A percentile compares a stretch with the other conserved stretches of the same genome.
phyloP scores from a whole-genome alignment of 2,329 filamentous ascomycete species.

The Aspergillus awamori region DNA sequence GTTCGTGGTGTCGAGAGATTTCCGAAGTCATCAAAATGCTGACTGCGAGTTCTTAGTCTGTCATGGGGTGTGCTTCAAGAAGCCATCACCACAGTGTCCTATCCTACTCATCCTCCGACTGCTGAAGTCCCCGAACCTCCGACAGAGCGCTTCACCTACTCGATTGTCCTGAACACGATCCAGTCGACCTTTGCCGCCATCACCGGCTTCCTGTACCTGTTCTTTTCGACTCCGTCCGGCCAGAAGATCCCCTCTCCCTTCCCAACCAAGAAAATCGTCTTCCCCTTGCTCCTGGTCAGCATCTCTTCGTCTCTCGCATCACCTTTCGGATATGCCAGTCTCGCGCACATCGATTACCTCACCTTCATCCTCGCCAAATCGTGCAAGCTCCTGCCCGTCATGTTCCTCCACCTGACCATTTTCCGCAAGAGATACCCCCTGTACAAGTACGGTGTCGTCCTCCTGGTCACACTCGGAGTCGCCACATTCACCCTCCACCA shows the following conservation, averaged over 20 bases:
- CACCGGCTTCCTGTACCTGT: constrained; percentile 80
- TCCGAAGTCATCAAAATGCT: neutral
- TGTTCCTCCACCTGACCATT: constrained; percentile 91
- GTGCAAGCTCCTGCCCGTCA: constrained; percentile 98
- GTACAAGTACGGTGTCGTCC: constrained; percentile 95
- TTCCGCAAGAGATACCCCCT: constrained; percentile 88
- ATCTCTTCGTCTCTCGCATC: constrained; percentile 85
- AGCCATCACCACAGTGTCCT: constrained; percentile 90
- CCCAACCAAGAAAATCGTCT: constrained; percentile 72
- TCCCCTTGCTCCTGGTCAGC: constrained; percentile 80
- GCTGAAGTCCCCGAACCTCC: constrained; percentile 40
- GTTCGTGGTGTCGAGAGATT: neutral
- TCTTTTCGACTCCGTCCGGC: constrained; percentile 61
- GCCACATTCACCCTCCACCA: constrained; percentile 92
- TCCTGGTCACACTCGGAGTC: constrained; percentile 86
- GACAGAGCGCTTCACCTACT: constrained; percentile 81
- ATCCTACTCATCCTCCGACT: constrained; percentile 64
- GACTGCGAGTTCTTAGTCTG: constrained; percentile 58
- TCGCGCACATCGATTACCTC: constrained; percentile 95
- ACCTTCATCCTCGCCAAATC: constrained; percentile 97
- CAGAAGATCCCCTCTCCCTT: constrained; percentile 63
- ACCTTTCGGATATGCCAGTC: constrained; percentile 92
- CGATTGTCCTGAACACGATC: constrained; percentile 93
- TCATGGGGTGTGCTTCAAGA: constrained; percentile 98
- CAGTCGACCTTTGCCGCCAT: constrained; percentile 87